Evolutionary conservation across 257 asterid genomes (phyloP).

Genomic region (Penstemon davidsonii): DNA sequence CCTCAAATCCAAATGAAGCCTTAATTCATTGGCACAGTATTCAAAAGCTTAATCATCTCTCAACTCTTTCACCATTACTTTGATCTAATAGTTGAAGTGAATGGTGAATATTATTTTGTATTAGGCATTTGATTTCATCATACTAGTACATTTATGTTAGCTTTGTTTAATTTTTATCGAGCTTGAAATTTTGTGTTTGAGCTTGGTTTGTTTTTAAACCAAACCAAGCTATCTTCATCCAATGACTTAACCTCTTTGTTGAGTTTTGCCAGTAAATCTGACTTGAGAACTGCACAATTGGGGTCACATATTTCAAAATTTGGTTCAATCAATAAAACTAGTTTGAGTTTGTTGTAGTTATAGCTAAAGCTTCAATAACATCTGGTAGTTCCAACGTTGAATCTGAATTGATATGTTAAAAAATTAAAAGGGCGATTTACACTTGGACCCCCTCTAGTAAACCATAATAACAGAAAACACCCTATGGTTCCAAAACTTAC

Average conservation of each 20-base stretch:
- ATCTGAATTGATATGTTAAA: not conserved
- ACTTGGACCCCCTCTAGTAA: no score
- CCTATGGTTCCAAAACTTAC: conserved; percentile 28
- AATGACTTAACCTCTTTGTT: conserved; percentile 83
- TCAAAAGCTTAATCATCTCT: not conserved
- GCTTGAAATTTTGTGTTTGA: no score
- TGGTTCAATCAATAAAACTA: not conserved
- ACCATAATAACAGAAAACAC: no score
- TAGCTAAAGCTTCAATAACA: not conserved
- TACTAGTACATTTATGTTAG: no score
- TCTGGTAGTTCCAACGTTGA: not conserved
- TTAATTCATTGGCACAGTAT: not conserved
- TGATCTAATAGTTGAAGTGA: not conserved
- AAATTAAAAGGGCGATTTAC: no score
- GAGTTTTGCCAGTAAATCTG: conserved; percentile 71
- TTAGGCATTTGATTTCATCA: not conserved
- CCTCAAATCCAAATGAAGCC: not conserved
- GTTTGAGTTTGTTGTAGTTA: not conserved
- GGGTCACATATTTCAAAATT: conserved; percentile 17
- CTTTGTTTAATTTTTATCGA: no score
- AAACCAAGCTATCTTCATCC: conserved; percentile 51
- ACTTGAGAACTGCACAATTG: conserved; percentile 59
- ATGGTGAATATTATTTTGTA: not conserved
- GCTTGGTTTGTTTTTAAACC: no score
- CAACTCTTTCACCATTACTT: not conserved